phyloP scores from a whole-genome alignment of 805 yeast species.

The Pichia deserticola region DNA sequence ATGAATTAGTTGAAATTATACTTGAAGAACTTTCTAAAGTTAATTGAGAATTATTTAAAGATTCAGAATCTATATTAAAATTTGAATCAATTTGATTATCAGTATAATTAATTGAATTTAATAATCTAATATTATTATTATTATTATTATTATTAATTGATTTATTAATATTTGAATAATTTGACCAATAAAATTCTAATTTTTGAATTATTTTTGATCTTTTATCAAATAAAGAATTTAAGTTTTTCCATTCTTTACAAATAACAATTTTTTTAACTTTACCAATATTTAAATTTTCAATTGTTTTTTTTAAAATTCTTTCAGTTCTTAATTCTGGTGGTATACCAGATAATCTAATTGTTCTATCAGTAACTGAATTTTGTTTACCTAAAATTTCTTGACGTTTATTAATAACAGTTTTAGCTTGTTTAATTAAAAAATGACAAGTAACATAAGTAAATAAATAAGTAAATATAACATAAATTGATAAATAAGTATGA shows the following conservation, averaged over 20 bases:
- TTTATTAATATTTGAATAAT: slow-evolving; percentile 28
- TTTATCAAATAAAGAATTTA: slow-evolving; percentile 57
- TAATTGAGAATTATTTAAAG: background rate
- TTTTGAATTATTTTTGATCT: slow-evolving; percentile 46
- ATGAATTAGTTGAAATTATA: slow-evolving; percentile 10
- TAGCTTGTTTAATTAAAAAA: slow-evolving; percentile 61
- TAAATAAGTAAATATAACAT: slow-evolving; percentile 77
- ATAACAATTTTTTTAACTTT: slow-evolving; percentile 69
- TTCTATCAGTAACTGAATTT: slow-evolving; percentile 84
- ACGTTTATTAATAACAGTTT: slow-evolving; percentile 65
- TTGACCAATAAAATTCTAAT: slow-evolving; percentile 68
- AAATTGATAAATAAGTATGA: slow-evolving; percentile 68
- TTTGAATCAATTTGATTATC: background rate
- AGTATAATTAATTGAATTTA: background rate
- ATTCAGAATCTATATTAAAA: background rate
- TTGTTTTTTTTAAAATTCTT: slow-evolving; percentile 60
- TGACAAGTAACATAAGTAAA: slow-evolving; percentile 65
- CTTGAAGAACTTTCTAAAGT: slow-evolving; percentile 1
- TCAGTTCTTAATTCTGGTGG: slow-evolving; percentile 76
- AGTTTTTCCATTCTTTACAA: slow-evolving; percentile 78
- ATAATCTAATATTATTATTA: background rate
- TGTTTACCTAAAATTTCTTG: slow-evolving; percentile 80
- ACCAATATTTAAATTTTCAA: slow-evolving; percentile 74
- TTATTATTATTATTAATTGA: background rate
- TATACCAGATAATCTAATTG: slow-evolving; percentile 80